phyloP scores from a whole-genome alignment of 2,329 filamentous ascomycete species.

The Leptographium procerum region DNA sequence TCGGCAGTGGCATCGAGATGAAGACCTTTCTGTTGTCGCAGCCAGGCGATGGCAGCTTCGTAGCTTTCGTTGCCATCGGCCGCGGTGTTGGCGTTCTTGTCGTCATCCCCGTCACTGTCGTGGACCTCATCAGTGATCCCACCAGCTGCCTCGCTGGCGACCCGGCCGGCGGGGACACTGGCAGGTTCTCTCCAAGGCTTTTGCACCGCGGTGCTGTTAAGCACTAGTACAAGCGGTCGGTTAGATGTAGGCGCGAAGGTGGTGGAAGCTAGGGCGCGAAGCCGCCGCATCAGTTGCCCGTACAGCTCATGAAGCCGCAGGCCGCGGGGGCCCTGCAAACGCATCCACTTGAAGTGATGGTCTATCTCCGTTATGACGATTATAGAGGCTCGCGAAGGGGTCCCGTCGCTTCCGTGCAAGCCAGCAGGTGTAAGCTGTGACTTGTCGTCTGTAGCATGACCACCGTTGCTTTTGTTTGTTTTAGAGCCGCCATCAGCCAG shows the following conservation, averaged over 20 bases:
- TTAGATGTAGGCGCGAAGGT: background rate
- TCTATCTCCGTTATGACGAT: constrained; percentile 12
- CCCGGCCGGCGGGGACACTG: background rate
- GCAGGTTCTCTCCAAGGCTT: background rate
- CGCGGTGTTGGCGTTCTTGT: background rate
- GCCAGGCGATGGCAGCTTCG: background rate
- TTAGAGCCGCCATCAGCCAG: background rate
- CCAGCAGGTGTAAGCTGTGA: background rate
- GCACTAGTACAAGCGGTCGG: constrained; percentile 7
- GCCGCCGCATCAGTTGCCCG: constrained; percentile 10
- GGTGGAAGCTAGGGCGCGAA: constrained; percentile 3
- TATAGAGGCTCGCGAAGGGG: background rate
- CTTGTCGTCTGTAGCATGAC: background rate
- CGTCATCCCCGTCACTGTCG: background rate
- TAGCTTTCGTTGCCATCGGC: background rate
- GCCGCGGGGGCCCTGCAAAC: constrained; percentile 8
- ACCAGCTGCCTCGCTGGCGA: background rate
- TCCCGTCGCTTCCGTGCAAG: background rate
- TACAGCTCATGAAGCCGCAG: constrained; percentile 10
- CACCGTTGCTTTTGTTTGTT: background rate
- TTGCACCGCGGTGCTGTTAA: constrained; percentile 7
- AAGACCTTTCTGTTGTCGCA: background rate
- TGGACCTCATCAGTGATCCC: background rate
- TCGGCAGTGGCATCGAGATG: background rate
- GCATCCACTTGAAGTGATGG: constrained; percentile 14